Conservation (phyloP, 805 yeast genomes). For the Blastobotrys chiropterorum region DNA sequence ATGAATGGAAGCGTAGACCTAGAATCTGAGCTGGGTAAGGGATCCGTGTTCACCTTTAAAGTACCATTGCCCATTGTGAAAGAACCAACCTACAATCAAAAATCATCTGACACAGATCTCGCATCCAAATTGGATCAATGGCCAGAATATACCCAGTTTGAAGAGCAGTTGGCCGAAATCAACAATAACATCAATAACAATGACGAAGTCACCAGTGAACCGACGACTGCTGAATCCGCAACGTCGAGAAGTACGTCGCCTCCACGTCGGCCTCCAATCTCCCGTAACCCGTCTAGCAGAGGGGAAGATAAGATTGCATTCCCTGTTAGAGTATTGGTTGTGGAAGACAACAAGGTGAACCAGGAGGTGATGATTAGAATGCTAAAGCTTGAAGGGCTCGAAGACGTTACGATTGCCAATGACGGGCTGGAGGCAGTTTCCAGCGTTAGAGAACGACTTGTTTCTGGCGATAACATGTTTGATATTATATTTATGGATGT, state of each 20-base stretch:
- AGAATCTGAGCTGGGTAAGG: conserved; percentile 69
- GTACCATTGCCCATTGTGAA: conserved; percentile 34
- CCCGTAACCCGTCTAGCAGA: conserved; percentile 3
- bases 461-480: conserved; percentile 29
- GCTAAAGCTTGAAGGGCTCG: conserved; percentile 73
- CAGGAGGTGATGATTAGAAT: conserved; percentile 84
- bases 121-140: conserved; percentile 1
- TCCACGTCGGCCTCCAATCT: background rate
- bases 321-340: conserved; percentile 53
- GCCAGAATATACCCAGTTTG: background rate
- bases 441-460: conserved; percentile 42
- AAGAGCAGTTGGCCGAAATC: background rate
- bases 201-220: background rate
- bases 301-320: conserved; percentile 2
- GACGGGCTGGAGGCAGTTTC: conserved; percentile 86
- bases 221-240: background rate
- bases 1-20: conserved; percentile 81
- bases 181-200: background rate
- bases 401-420: conserved; percentile 64
- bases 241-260: background rate
- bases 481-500: conserved; percentile 93
- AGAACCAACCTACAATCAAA: background rate
- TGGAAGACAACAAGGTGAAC: conserved; percentile 90
- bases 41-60: conserved; percentile 76
- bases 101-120: background rate